Evolutionary conservation across 441 rosid species (phyloP).

Genomic region (Jatropha podagrica): DNA sequence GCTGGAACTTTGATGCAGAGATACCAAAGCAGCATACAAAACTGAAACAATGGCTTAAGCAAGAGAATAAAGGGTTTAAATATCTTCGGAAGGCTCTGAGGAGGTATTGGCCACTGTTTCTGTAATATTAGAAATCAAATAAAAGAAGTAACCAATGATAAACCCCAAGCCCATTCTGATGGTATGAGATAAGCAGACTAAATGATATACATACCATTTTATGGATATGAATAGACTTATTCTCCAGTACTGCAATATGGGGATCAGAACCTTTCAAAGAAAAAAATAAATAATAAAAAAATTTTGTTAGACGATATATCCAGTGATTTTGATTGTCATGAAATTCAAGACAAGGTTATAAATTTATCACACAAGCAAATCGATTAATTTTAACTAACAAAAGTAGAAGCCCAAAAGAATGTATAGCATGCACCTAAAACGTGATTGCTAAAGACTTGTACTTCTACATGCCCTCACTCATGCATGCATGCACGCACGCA

Average conservation of each 20-base stretch:
- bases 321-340: not conserved
- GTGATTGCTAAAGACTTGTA: not conserved
- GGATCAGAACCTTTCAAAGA: conserved; percentile 71
- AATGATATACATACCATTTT: conserved; percentile 57
- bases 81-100: conserved; percentile 55
- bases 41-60: conserved; percentile 78
- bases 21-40: conserved; percentile 78
- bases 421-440: not conserved
- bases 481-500: not conserved
- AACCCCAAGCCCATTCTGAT: not conserved
- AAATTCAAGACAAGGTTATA: not conserved
- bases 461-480: not conserved
- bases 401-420: not conserved
- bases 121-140: conserved; percentile 26
- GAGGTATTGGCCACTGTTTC: conserved; percentile 59
- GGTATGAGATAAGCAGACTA: not conserved
- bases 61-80: conserved; percentile 63
- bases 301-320: not conserved
- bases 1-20: conserved; percentile 67
- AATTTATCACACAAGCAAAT: not conserved
- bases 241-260: conserved; percentile 62
- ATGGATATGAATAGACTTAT: conserved; percentile 75
- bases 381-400: not conserved
- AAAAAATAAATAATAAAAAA: not conserved
- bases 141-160: not conserved